Evolutionary conservation across 2,329 filamentous ascomycete species (phyloP).

Genomic region (Cladophialophora exuberans): DNA sequence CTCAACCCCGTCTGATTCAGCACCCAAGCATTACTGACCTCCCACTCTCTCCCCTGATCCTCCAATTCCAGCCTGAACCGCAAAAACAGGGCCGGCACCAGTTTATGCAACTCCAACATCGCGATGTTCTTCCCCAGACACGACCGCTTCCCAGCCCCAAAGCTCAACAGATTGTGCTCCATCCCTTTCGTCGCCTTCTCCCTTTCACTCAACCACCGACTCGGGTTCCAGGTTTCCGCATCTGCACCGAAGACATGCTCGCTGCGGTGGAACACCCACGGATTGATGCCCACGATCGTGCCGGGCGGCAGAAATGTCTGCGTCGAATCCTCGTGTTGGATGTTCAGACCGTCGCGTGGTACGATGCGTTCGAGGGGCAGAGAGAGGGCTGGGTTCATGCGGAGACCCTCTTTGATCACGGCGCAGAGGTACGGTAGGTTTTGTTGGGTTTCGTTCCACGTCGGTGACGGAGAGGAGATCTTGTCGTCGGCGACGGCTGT

Average conservation of each 20-base stretch:
- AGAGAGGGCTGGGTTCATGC: conserved; percentile 42
- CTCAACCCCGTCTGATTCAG: conserved; percentile 30
- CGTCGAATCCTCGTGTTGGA: conserved; percentile 35
- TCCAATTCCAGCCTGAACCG: conserved; percentile 29
- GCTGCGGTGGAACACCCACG: conserved; percentile 38
- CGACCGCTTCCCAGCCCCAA: conserved; percentile 33
- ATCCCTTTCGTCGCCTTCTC: conserved; percentile 31
- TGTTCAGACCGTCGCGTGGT: conserved; percentile 34
- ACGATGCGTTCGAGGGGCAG: conserved; percentile 42
- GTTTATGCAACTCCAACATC: conserved; percentile 35
- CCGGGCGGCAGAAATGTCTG: conserved; percentile 32
- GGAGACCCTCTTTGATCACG: conserved; percentile 43
- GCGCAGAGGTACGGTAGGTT: conserved; percentile 40
- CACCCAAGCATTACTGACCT: conserved; percentile 33
- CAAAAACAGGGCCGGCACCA: conserved; percentile 30
- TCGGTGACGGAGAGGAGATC: conserved; percentile 36
- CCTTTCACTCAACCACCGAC: conserved; percentile 36
- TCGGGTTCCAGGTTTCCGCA: conserved; percentile 34
- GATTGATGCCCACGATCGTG: conserved; percentile 40
- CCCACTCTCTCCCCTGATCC: conserved; percentile 23
- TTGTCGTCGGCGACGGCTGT: conserved; percentile 30
- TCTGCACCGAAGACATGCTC: conserved; percentile 32
- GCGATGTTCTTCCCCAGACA: conserved; percentile 38
- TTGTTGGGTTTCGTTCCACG: conserved; percentile 35
- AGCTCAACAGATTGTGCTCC: conserved; percentile 33